A percentile compares a stretch with the other conserved stretches of the same genome.
These are phyloP conservation scores for Carallia pectinifolia DNA, from an alignment of 345 rosid species.

Conservation along the genomic window DNA sequence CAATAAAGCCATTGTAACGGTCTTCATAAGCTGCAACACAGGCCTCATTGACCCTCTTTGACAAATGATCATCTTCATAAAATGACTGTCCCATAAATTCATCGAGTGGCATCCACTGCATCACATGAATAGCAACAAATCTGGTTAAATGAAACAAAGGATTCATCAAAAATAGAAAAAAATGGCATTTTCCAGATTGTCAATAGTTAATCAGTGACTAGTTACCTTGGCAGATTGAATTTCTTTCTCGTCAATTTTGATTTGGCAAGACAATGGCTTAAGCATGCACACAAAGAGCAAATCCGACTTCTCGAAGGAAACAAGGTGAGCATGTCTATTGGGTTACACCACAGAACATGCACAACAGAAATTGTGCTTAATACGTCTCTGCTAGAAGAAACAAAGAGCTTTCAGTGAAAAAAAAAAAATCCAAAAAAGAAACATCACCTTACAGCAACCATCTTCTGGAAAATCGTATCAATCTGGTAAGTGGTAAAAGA, in stretches of 20 bases:
- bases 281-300: slow-evolving; percentile 48
- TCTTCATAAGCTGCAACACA: slow-evolving; percentile 36
- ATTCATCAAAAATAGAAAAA: too few relatives aligned
- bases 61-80: slow-evolving; percentile 44
- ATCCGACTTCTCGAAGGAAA: slow-evolving; percentile 53
- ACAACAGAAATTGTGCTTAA: neutral
- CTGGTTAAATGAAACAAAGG: neutral
- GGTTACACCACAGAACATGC: neutral
- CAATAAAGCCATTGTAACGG: slow-evolving; percentile 37
- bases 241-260: slow-evolving; percentile 41
- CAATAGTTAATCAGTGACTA: neutral
- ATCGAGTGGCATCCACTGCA: slow-evolving; percentile 48
- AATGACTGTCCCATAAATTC: slow-evolving; percentile 41
- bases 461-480: slow-evolving; percentile 38
- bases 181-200: too few relatives aligned
- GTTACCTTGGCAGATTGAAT: slow-evolving; percentile 45
- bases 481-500: slow-evolving; percentile 24
- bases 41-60: slow-evolving; percentile 32
- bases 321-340: slow-evolving; percentile 43
- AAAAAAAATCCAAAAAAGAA: neutral
- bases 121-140: neutral
- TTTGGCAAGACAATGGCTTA: slow-evolving; percentile 40
- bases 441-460: slow-evolving; percentile 49
- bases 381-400: too few relatives aligned
- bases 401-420: too few relatives aligned